Evolutionary conservation across 2,329 filamentous ascomycete genomes (phyloP), one percentile per base, ranked within the genome.

Genomic region (Gaeumannomyces tritici): DNA sequence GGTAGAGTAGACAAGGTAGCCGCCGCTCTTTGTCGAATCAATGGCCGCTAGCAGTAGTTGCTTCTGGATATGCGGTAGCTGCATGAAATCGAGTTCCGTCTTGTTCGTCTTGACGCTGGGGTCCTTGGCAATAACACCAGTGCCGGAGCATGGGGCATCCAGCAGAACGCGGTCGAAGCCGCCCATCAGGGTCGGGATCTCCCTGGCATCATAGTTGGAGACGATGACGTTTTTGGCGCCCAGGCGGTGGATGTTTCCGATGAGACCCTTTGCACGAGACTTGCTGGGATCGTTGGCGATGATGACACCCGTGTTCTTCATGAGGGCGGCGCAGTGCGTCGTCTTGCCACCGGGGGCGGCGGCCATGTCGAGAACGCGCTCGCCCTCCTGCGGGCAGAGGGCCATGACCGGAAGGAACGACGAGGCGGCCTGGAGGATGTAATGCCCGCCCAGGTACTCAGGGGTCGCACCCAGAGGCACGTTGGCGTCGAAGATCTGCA

Each of bases 391-490:
- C 0, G 95, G 95, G 7, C 91, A 93, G 15, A 99, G 84, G 12
- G 95, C 93, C 92, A 99, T 98, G 70, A 97, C 95, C 66, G 95
- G 95, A 60, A 99, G 83, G 80, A 99, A 99, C 24, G 93, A 97
- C 7, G 91, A 96, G 0, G 95, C 95, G 0, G 95, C 95, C 79
- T 99, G 95, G 15, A 99, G 84, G 69, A 99, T 98, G 79, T 99
- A 99, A 75, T 99, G 92, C 24, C 95, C 95, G 21, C 93, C 93
- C 15, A 99, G 85, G 75, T 99, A 99, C 76, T 99, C 95, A 12
- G 95, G 95, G 0, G 95, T 99, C 31, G 95, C 95, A 83, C 93
- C 93, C 1, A 97, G 84, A 3, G 92, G 91, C 6, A 85, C 80
- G 65, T 87, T 89, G 63, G 89, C 90, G 75, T 99, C 95, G 74